These are phyloP conservation scores for Phytopythium montanum DNA, from an alignment of 352 stramenopile genomes.

Conservation along the genomic window DNA sequence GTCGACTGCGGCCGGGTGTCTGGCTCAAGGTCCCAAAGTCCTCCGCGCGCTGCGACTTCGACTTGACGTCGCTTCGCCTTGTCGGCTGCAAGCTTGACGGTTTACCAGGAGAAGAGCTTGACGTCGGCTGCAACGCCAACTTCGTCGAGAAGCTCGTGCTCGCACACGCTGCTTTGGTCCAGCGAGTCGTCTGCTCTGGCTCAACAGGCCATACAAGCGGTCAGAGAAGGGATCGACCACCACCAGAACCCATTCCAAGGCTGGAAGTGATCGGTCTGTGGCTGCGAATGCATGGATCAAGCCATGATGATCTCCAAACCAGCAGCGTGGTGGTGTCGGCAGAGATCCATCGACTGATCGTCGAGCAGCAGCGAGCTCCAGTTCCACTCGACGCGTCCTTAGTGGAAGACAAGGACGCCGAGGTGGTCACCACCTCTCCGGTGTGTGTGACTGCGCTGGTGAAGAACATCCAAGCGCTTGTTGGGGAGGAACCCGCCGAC, in stretches of 20 bases:
- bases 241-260: neutral
- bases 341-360: neutral
- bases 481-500: neutral
- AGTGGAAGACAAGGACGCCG: neutral
- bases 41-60: neutral
- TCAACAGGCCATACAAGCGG: neutral
- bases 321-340: neutral
- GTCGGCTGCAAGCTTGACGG: neutral
- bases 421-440: too few species aligned
- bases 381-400: too few species aligned
- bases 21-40: neutral
- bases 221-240: neutral
- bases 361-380: neutral
- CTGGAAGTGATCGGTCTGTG: constrained; percentile 5
- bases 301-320: neutral
- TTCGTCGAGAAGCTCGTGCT: neutral
- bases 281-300: neutral
- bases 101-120: neutral
- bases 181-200: neutral
- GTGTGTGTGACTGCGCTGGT: neutral
- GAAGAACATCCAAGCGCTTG: neutral
- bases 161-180: neutral
- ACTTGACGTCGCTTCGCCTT: neutral
- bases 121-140: constrained; percentile 4
- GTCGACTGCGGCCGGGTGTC: neutral